Percentiles rank a stretch among this genome's conserved stretches.
These are phyloP conservation scores for Solanum sitiens DNA, from an alignment of 257 asterid genomes.

Conservation along the genomic window DNA sequence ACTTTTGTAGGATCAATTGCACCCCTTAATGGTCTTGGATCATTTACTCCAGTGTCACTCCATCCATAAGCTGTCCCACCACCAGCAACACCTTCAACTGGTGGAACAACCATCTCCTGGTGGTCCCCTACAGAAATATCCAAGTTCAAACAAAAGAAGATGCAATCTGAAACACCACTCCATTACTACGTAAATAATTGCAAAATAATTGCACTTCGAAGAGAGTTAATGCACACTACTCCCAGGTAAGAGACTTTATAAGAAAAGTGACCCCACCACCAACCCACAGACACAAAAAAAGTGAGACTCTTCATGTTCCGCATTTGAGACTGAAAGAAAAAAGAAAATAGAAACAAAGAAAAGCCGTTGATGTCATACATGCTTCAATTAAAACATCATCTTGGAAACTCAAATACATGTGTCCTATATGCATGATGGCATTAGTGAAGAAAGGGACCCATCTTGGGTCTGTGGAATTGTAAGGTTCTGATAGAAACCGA, in stretches of 20 bases:
- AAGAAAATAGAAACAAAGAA: not conserved
- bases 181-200: not conserved
- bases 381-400: not conserved
- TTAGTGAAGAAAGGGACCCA: not conserved
- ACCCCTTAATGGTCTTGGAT: constrained; percentile 47
- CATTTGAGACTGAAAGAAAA: not conserved
- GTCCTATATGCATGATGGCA: not conserved
- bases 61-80: constrained; percentile 99
- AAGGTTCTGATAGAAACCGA: not conserved
- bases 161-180: not conserved
- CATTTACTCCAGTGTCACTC: constrained; percentile 49
- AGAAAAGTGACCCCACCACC: not conserved
- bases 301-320: not conserved
- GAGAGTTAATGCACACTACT: not conserved
- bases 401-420: not conserved
- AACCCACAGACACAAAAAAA: not conserved
- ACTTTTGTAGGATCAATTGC: constrained; percentile 71
- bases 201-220: not conserved
- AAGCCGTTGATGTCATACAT: not conserved
- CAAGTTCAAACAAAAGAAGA: not conserved
- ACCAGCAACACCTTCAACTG: constrained; percentile 98
- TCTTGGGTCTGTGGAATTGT: not conserved
- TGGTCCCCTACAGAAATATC: constrained; percentile 41
- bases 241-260: not conserved
- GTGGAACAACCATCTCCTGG: constrained; percentile 52